Evolutionary conservation across 768 basidiomycete genomes (phyloP), one percentile per base, ranked within the genome.

Genomic region (Lentinula sp.): DNA sequence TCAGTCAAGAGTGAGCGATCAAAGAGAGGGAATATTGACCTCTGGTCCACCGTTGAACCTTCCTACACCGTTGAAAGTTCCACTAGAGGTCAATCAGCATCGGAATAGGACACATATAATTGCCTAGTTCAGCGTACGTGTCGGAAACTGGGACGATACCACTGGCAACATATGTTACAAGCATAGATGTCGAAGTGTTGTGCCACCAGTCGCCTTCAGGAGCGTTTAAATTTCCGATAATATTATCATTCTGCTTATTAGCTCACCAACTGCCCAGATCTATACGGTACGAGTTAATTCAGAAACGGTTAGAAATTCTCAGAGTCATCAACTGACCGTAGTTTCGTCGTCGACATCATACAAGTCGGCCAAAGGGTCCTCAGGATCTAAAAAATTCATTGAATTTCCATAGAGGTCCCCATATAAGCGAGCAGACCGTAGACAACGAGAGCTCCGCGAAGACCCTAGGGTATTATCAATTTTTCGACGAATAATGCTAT

Each of bases 171-270:
- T 57, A 57, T 36, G 42, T 59, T 61, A 69, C 63, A 64, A 77
- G 71, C 64, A 76, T 58, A 41, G 55, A 45, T 20, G 56, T 13
- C 13, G 54, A 66, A 18, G 68, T 56, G 51, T 59, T 65, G 62
- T 74, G 67, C 66, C 70, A 82, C 81, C 81, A 81, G 59, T 82
- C 81, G 28, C 79, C 74, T 46, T 63, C 15, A 45, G 5, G 6
- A 9, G 4, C 3, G 18, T 48, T 23, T 7, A 13, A 28, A 28
- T 23, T 33, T 39, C 1, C 6, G n/a, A 20, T 28, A 7, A 71
- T 41, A 74, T 43, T 13, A 67, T 42, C 10, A 70, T 15, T 32
- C 65, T 48, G 69, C 71, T 74, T 51, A 16, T 56, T 56, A 15
- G 20, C 54, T 56, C 8, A 56, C 54, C 56, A 20, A 57, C 56